A percentile compares a stretch with the other conserved stretches of the same genome.
Evolutionary conservation across 2,329 filamentous ascomycete species (phyloP).

Genomic region (Sporothrix mexicana): DNA sequence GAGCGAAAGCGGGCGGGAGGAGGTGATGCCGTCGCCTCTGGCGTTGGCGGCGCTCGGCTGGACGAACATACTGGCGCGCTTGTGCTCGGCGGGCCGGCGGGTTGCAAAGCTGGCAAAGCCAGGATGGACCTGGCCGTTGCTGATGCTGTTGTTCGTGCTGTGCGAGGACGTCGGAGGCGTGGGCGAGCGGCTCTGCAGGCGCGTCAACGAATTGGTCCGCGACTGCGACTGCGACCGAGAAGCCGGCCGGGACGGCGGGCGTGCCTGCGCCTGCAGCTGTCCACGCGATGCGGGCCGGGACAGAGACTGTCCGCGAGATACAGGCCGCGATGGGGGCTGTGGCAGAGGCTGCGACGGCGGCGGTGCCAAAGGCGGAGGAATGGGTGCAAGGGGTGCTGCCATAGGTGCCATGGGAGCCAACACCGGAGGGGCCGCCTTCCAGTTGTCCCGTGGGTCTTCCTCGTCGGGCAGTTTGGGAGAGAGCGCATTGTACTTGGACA

Average conservation of each 20-base stretch:
- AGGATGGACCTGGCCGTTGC: not conserved
- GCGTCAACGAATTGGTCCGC: constrained; percentile 26
- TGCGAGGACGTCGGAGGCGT: constrained; percentile 19
- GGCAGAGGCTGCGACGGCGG: constrained; percentile 21
- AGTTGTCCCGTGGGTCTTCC: not conserved
- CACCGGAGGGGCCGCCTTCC: not conserved
- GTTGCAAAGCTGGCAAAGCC: not conserved
- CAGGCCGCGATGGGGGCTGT: constrained; percentile 13
- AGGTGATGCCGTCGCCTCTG: not conserved
- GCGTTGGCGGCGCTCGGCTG: constrained; percentile 25
- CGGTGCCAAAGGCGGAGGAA: constrained; percentile 1
- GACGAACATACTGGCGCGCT: constrained; percentile 41
- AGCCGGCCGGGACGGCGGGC: not conserved
- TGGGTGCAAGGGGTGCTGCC: not conserved
- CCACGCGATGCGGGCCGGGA: constrained; percentile 1
- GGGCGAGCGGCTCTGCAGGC: not conserved
- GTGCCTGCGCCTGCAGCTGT: too few relatives aligned
- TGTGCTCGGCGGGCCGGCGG: constrained; percentile 34
- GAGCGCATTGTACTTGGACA: constrained; percentile 28
- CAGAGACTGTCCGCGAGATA: not conserved
- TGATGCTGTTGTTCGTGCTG: not conserved
- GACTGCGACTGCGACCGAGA: constrained; percentile 24
- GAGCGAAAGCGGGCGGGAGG: constrained; percentile 16
- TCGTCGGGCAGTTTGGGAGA: not conserved
- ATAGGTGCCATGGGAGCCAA: not conserved